phyloP scores from a whole-genome alignment of 768 basidiomycete genomes.

The Myochromella boudieri region DNA sequence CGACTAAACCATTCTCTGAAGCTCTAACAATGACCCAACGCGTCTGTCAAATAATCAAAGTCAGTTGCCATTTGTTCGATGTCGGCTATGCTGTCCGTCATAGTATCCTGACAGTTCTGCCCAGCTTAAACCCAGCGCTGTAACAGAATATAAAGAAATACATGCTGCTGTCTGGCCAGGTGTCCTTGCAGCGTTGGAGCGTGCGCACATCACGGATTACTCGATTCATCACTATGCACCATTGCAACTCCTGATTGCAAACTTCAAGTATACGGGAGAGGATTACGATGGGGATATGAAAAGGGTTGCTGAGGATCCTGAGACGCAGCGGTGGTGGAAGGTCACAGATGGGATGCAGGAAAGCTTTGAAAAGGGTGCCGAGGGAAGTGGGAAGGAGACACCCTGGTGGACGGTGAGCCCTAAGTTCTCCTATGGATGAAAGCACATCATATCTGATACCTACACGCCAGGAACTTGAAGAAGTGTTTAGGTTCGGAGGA shows the following conservation, averaged over 20 bases:
- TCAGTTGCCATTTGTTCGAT: conserved; percentile 25
- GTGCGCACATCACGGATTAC: conserved; percentile 70
- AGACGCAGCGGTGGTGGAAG: conserved; percentile 78
- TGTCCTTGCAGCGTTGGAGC: conserved; percentile 61
- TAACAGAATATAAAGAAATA: conserved; percentile 52
- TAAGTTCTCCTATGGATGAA: neutral
- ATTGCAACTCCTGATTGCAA: conserved; percentile 70
- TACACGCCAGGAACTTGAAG: conserved; percentile 45
- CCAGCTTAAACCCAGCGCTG: conserved; percentile 55
- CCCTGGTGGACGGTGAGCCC: conserved; percentile 74
- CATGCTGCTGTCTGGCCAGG: conserved; percentile 69
- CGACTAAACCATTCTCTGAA: neutral
- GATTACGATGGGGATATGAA: conserved; percentile 71
- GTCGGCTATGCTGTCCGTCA: neutral
- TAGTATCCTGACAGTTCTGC: conserved; percentile 7
- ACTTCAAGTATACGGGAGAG: conserved; percentile 69
- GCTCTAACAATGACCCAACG: conserved; percentile 42
- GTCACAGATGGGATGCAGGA: conserved; percentile 79
- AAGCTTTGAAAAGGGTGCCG: conserved; percentile 67
- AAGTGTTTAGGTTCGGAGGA: conserved; percentile 73
- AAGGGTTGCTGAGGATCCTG: conserved; percentile 58
- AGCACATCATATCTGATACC: neutral
- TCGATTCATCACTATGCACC: conserved; percentile 71
- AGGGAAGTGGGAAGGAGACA: conserved; percentile 63
- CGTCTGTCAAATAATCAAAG: conserved; percentile 74